Evolutionary conservation across 73 alveolate species (phyloP).

Genomic region (Paramecium caudatum): DNA sequence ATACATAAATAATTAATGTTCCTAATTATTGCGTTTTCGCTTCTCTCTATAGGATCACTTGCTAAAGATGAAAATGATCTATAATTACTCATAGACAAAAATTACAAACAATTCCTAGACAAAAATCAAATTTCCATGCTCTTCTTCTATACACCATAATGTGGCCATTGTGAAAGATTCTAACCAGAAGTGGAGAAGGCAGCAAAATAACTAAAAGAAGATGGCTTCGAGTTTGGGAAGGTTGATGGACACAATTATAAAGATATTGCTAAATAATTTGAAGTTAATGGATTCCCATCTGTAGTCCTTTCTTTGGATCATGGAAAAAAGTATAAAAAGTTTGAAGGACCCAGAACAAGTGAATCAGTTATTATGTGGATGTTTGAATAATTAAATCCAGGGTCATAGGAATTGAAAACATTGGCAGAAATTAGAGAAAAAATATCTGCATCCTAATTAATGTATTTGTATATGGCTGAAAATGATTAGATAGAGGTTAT

Average conservation of each 20-base stretch:
- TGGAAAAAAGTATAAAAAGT: slow-evolving; percentile 26
- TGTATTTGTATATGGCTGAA: slow-evolving; percentile 43
- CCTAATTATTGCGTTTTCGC: neutral
- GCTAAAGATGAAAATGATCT: slow-evolving; percentile 66
- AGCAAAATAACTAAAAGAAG: slow-evolving; percentile 44
- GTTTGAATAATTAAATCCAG: slow-evolving; percentile 51
- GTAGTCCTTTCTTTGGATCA: neutral
- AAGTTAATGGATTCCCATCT: slow-evolving; percentile 62
- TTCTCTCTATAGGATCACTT: neutral
- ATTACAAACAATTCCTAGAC: slow-evolving; percentile 22
- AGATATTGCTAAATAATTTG: slow-evolving; percentile 60
- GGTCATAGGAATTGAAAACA: slow-evolving; percentile 18
- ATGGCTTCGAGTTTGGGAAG: slow-evolving; percentile 52
- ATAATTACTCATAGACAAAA: slow-evolving; percentile 21
- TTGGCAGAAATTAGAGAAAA: neutral
- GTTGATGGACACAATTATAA: slow-evolving; percentile 59
- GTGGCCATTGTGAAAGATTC: slow-evolving; percentile 69
- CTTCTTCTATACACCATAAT: slow-evolving; percentile 55
- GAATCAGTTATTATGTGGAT: slow-evolving; percentile 51
- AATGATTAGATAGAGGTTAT: slow-evolving; percentile 41
- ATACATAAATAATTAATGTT: slow-evolving; percentile 1
- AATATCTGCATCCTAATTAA: neutral
- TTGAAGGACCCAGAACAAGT: slow-evolving; percentile 69
- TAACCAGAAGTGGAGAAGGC: slow-evolving; percentile 67
- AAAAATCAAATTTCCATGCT: slow-evolving; percentile 27